Conservation (phyloP, 2,329 filamentous ascomycete genomes). For the Polytolypa hystricis region DNA sequence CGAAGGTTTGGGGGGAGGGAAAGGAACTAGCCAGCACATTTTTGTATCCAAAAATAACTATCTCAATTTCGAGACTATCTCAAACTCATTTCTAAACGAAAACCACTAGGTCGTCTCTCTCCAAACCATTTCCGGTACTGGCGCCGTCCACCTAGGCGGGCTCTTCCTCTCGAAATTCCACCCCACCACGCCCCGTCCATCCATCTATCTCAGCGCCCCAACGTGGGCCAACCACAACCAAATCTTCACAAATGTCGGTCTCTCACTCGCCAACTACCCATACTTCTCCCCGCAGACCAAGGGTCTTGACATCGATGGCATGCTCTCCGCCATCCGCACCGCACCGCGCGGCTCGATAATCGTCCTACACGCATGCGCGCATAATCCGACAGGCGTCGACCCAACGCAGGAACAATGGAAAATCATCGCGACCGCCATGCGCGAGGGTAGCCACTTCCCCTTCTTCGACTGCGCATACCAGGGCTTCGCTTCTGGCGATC, state of each 20-base stretch:
- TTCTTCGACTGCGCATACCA: slow-evolving; percentile 99
- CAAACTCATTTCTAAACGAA: no score
- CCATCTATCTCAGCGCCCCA: slow-evolving; percentile 83
- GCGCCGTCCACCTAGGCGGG: slow-evolving; percentile 83
- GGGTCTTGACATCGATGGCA: slow-evolving; percentile 83
- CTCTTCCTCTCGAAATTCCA: slow-evolving; percentile 94
- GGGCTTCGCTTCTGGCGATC: slow-evolving; percentile 87
- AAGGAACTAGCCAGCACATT: no score
- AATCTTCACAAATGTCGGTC: slow-evolving; percentile 84
- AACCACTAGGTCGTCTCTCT: slow-evolving; percentile 52
- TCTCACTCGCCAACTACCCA: slow-evolving; percentile 72
- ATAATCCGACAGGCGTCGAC: slow-evolving; percentile 97
- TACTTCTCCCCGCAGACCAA: slow-evolving; percentile 87
- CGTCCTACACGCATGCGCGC: slow-evolving; percentile 86
- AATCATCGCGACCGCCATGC: slow-evolving; percentile 68
- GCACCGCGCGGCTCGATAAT: slow-evolving; percentile 76
- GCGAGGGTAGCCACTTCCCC: slow-evolving; percentile 74
- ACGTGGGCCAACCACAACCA: slow-evolving; percentile 99
- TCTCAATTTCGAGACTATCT: neutral
- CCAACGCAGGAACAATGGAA: slow-evolving; percentile 91
- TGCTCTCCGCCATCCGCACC: slow-evolving; percentile 58
- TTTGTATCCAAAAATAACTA: no score
- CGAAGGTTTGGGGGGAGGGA: no score
- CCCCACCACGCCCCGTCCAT: slow-evolving; percentile 48
- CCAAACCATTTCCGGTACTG: slow-evolving; percentile 95